Base-by-base conservation (phyloP, 352 stramenopile genomes). In the Phytophthora pinifolia region DNA sequence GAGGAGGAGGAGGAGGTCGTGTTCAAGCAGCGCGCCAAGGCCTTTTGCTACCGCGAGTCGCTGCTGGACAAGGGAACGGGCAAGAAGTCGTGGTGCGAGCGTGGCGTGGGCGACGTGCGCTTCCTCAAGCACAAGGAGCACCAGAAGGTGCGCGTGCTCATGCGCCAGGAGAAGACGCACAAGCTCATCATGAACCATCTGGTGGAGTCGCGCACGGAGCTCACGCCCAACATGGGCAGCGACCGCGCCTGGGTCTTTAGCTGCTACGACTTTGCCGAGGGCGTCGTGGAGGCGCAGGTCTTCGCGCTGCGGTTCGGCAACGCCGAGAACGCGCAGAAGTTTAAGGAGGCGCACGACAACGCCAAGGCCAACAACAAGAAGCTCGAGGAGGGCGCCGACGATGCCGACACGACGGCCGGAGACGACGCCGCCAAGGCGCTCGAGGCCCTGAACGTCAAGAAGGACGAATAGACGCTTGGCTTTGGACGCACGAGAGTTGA, bases 111-210 rank as follows among this genome's bases (percentile, higher is more conserved):
- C 37, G 93, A 99, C 47, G 88, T 97, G 46, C 95, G 96, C 50
- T 98, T 99, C 74, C 84, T 99, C 54, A 96, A 98, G 76, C 96
- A 99, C 87, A 96, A 94, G 73, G 91, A 98, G 62, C 74, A 87
- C 67, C 77, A 90, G 56, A 96, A 96, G 68, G 86, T 99, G 57
- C 89, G 97, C 60, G 76, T 98, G 48, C 81, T 99, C 22, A 99
- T 99, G 97, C 88, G 96, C 53, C 96, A 99, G 74, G 97, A 99
- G 73, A 99, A 99, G 76, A 99, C 96, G 27, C 97, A 98, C 89
- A 99, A 99, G 80, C 93, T 99, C 61, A 94, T 99, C 75, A 82
- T 92, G 49, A 99, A 99, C 75, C 96, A 99, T 79, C 79, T 98
- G 32, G 74, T 98, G 10, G 96, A 99, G 79, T 96, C 96, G 33